These are phyloP conservation scores for Avena eriantha DNA, from an alignment of 176 grass and related monocot species.

Conservation along the genomic window DNA sequence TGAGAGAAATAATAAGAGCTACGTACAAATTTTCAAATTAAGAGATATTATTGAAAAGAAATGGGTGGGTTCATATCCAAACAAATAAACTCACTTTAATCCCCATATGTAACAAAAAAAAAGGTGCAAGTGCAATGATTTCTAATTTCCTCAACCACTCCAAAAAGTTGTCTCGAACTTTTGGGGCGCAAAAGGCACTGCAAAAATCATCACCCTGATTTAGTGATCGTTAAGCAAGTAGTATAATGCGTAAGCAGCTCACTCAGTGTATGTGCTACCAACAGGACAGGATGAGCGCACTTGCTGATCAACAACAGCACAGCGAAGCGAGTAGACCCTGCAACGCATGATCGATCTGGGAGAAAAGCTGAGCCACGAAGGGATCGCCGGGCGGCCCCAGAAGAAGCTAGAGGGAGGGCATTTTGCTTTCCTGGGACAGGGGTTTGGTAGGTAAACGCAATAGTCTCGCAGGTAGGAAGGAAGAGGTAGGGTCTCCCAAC, in stretches of 20 bases:
- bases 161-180: background rate
- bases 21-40: background rate
- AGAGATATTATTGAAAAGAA: slow-evolving; percentile 16
- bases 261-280: background rate
- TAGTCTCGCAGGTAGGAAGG: slow-evolving; percentile 31
- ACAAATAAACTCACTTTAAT: background rate
- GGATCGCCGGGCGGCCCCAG: slow-evolving; percentile 2
- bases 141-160: slow-evolving; percentile 19
- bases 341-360: slow-evolving; percentile 1
- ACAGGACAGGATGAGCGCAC: slow-evolving; percentile 24
- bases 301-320: slow-evolving; percentile 20
- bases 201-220: slow-evolving; percentile 4
- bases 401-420: background rate
- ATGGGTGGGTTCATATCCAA: background rate
- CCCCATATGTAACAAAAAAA: background rate
- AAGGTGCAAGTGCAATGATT: background rate
- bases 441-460: slow-evolving; percentile 73
- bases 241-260: slow-evolving; percentile 41
- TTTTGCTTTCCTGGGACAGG: slow-evolving; percentile 53
- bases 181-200: background rate
- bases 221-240: slow-evolving; percentile 5
- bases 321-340: slow-evolving; percentile 29
- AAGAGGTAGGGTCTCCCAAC: background rate
- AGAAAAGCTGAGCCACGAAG: slow-evolving; percentile 47
- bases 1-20: slow-evolving; percentile 1